Conservation (phyloP, 108 stramenopile genomes). For the Pseudonitzschia multiseries region DNA sequence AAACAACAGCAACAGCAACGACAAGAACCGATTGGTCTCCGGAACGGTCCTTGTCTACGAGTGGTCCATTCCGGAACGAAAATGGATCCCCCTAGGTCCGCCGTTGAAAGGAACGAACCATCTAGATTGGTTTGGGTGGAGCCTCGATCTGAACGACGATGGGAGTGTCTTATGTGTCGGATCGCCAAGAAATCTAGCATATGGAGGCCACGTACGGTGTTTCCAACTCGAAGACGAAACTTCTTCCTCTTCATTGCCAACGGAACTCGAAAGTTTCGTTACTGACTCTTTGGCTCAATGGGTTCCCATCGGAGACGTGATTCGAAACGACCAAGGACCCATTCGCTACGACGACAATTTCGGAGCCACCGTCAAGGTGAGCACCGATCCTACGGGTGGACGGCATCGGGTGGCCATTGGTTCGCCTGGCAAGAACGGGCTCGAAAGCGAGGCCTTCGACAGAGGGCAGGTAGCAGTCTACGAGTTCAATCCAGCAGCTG, state of each 20-base stretch:
- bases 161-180: slow-evolving; percentile 46
- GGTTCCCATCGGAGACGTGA: slow-evolving; percentile 27
- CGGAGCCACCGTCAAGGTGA: slow-evolving; percentile 33
- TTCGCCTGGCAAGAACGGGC: slow-evolving; percentile 37
- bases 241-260: not conserved
- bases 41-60: slow-evolving; percentile 45
- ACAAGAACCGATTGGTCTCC: slow-evolving; percentile 23
- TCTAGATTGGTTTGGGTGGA: slow-evolving; percentile 53
- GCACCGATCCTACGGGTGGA: not conserved
- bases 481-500: slow-evolving; percentile 20
- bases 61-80: slow-evolving; percentile 35
- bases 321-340: slow-evolving; percentile 29
- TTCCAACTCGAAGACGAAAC: slow-evolving; percentile 12
- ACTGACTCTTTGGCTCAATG: not conserved
- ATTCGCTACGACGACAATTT: slow-evolving; percentile 38
- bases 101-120: slow-evolving; percentile 24
- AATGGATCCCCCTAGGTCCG: slow-evolving; percentile 36
- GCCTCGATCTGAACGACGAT: slow-evolving; percentile 39
- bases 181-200: slow-evolving; percentile 47
- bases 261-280: not conserved
- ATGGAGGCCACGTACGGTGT: slow-evolving; percentile 64
- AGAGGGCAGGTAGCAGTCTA: slow-evolving; percentile 41
- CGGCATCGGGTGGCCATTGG: slow-evolving; percentile 45
- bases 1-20: not conserved
- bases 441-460: not conserved